These are phyloP conservation scores for Cladophialophora exuberans DNA, from an alignment of 2,329 filamentous ascomycete species.

Conservation along the genomic window DNA sequence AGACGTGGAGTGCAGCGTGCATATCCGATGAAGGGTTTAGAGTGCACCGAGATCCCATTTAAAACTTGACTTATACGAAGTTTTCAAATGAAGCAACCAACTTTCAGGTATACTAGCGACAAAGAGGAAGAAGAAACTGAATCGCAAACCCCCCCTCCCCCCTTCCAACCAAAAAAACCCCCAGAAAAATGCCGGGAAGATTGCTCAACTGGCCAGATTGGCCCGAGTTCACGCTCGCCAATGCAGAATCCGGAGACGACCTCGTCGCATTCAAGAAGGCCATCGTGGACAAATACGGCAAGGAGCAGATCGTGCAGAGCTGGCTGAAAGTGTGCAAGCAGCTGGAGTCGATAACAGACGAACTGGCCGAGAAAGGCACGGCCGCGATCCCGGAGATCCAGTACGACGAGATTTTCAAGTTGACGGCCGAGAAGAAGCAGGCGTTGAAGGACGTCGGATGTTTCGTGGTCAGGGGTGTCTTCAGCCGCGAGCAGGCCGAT, in stretches of 20 bases:
- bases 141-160: neutral
- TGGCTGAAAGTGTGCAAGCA: slow-evolving; percentile 46
- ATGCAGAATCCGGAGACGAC: slow-evolving; percentile 23
- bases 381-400: slow-evolving; percentile 41
- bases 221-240: slow-evolving; percentile 34
- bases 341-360: slow-evolving; percentile 41
- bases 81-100: too few relatives aligned
- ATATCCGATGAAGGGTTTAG: slow-evolving; percentile 1
- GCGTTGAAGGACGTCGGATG: slow-evolving; percentile 26
- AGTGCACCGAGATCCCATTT: too few relatives aligned
- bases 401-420: slow-evolving; percentile 38
- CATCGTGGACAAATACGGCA: slow-evolving; percentile 44
- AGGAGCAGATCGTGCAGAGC: slow-evolving; percentile 39
- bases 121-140: neutral
- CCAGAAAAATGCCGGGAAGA: slow-evolving; percentile 30
- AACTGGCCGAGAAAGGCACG: slow-evolving; percentile 41
- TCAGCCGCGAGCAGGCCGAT: slow-evolving; percentile 21
- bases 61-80: too few relatives aligned
- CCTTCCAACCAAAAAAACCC: neutral
- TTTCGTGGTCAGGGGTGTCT: slow-evolving; percentile 29
- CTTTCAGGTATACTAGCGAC: too few relatives aligned
- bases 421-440: slow-evolving; percentile 40
- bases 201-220: slow-evolving; percentile 36
- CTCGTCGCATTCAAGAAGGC: slow-evolving; percentile 37
- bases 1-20: too few relatives aligned